Evolutionary conservation across 345 rosid genomes (phyloP).

Genomic region (Salix exigua): DNA sequence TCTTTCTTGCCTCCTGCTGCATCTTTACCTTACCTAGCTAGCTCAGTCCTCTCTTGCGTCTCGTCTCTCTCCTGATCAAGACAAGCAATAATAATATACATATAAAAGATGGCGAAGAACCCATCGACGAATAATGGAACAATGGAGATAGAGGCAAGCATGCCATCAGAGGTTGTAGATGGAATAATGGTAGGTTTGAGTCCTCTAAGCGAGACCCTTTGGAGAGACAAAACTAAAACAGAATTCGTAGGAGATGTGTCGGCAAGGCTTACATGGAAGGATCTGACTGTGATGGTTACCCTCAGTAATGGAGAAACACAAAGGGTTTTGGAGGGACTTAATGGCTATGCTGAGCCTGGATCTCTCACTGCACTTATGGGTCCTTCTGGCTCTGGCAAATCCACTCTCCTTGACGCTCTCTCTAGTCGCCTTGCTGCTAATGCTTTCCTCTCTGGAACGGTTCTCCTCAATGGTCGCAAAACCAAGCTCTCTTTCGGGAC

Average conservation of each 20-base stretch:
- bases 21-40: not conserved
- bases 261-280: conserved; percentile 88
- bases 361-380: conserved; percentile 85
- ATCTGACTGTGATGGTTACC: conserved; percentile 77
- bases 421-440: conserved; percentile 87
- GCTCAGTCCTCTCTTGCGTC: not conserved
- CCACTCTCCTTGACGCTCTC: conserved; percentile 88
- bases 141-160: conserved; percentile 73
- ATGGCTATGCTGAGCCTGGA: conserved; percentile 91
- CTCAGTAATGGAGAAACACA: conserved; percentile 66
- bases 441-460: conserved; percentile 79
- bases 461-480: conserved; percentile 83
- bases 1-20: conserved; percentile 6
- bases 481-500: conserved; percentile 93
- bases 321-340: conserved; percentile 74
- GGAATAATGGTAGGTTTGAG: conserved; percentile 53
- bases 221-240: conserved; percentile 58
- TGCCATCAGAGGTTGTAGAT: conserved; percentile 38
- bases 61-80: not conserved
- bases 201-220: conserved; percentile 71
- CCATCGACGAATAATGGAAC: conserved; percentile 14
- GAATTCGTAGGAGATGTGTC: conserved; percentile 75
- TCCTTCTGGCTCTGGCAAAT: conserved; percentile 93
- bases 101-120: conserved; percentile 7
- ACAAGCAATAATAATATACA: not conserved